Evolutionary conservation across 106 monocot genomes (phyloP), one percentile per base, ranked within the genome.

Genomic region (Acorus calamus): DNA sequence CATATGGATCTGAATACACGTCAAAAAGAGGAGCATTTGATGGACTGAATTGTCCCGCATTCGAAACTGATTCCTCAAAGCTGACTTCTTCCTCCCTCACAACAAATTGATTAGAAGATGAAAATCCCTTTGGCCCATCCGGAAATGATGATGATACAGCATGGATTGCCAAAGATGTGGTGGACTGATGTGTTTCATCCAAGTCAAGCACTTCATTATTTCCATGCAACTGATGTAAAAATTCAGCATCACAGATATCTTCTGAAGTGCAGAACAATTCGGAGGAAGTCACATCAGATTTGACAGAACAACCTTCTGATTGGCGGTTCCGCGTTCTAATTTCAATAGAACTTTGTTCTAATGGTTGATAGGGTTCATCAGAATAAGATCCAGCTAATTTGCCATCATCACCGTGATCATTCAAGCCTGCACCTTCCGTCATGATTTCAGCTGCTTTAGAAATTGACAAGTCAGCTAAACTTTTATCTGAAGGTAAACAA

Each of bases 151-250:
- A 41, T 12, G 51, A 42, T 9, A 52, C 42, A 4, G 28, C 7
- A 8, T 59, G 59, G 59, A 28, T 41, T 42, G 59, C 46, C 8
- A 48, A 62, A 41, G 14, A 51, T 41, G 48, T 11, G 4, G 8
- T 52, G 8, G 8, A 45, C 52, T 4, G 10, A 11, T n/a, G 50
- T 6, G 49, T 62, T 61, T 58, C 61, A 46, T 52, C 52, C 3
- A 54, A 67, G 7, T 59, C 60, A 61, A 5, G 11, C n/a, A 47
- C 14, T 53, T 70, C 74, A 11, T 77, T 69, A 9, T 50, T 59
- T 59, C 92, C 87, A 67, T 73, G 69, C 50, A 92, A 79, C 42
- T 87, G 75, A 55, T 63, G 75, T 7, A 88, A 65, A 68, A 93
- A 88, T 66, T 71, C 69, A 44, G 83, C 78, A 50, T 86, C 81